These are phyloP conservation scores for Lachnellula subtilissima DNA, from an alignment of 2,329 filamentous ascomycete genomes.

Conservation along the genomic window DNA sequence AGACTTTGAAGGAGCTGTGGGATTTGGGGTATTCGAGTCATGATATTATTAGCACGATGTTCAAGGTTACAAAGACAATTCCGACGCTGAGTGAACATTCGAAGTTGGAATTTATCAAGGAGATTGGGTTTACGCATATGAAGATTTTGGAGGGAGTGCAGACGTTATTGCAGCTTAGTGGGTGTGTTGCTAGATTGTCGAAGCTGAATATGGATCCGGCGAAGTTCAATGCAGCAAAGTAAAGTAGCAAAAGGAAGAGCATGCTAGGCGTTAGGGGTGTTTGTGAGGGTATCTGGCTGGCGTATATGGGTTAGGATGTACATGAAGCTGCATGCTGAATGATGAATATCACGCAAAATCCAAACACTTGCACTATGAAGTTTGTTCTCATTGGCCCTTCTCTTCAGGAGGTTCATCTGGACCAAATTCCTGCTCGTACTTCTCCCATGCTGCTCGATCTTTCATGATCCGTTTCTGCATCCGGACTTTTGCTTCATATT, in stretches of 20 bases:
- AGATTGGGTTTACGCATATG: slow-evolving; percentile 99
- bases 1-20: slow-evolving; percentile 87
- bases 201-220: slow-evolving; percentile 96
- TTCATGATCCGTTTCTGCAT: slow-evolving; percentile 58
- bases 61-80: slow-evolving; percentile 94
- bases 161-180: slow-evolving; percentile 87
- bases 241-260: slow-evolving; percentile 12
- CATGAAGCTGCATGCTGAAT: not conserved
- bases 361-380: not conserved
- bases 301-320: slow-evolving; percentile 10
- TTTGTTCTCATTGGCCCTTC: slow-evolving; percentile 10
- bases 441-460: slow-evolving; percentile 65
- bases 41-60: slow-evolving; percentile 99
- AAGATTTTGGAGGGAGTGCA: slow-evolving; percentile 97
- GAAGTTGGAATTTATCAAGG: slow-evolving; percentile 95
- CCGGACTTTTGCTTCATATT: slow-evolving; percentile 62
- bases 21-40: slow-evolving; percentile 94
- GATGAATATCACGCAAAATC: not conserved
- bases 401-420: slow-evolving; percentile 8
- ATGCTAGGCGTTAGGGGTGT: slow-evolving; percentile 23
- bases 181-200: slow-evolving; percentile 84
- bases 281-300: slow-evolving; percentile 9
- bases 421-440: slow-evolving; percentile 54
- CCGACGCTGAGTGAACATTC: slow-evolving; percentile 87
- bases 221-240: slow-evolving; percentile 52